phyloP scores from a whole-genome alignment of 106 monocot species.

The Allium fistulosum region DNA sequence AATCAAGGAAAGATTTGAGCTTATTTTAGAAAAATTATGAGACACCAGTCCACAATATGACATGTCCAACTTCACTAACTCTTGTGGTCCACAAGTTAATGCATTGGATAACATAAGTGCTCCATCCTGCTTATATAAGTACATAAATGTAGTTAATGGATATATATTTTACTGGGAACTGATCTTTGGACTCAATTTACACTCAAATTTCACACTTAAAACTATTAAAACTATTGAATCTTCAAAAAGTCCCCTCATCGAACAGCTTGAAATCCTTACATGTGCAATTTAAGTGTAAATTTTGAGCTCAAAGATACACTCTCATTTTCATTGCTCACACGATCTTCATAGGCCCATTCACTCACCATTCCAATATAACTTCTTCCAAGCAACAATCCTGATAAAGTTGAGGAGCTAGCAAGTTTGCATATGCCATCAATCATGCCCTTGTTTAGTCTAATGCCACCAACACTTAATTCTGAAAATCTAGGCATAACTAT shows the following conservation, averaged over 20 bases:
- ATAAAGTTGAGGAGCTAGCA: constrained; percentile 47
- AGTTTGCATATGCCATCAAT: constrained; percentile 63
- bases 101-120: constrained; percentile 46
- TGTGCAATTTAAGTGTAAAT: too few relatives aligned
- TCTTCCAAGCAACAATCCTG: constrained; percentile 55
- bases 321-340: too few relatives aligned
- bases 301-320: too few relatives aligned
- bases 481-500: constrained; percentile 59
- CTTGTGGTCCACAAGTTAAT: constrained; percentile 49
- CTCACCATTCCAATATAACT: constrained; percentile 67
- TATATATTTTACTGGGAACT: too few relatives aligned
- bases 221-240: too few relatives aligned
- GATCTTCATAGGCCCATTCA: constrained; percentile 5
- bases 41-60: constrained; percentile 61
- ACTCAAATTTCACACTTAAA: too few relatives aligned
- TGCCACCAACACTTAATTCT: constrained; percentile 66
- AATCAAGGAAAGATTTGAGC: constrained; percentile 21
- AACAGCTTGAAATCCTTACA: too few relatives aligned
- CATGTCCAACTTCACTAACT: constrained; percentile 75
- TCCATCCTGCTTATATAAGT: constrained; percentile 42
- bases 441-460: constrained; percentile 65
- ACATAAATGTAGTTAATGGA: background rate
- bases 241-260: too few relatives aligned
- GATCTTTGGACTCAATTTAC: too few relatives aligned
- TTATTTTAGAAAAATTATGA: constrained; percentile 39